Conservation (phyloP, 108 stramenopile genomes). For the Aureococcus anophagefferens region DNA sequence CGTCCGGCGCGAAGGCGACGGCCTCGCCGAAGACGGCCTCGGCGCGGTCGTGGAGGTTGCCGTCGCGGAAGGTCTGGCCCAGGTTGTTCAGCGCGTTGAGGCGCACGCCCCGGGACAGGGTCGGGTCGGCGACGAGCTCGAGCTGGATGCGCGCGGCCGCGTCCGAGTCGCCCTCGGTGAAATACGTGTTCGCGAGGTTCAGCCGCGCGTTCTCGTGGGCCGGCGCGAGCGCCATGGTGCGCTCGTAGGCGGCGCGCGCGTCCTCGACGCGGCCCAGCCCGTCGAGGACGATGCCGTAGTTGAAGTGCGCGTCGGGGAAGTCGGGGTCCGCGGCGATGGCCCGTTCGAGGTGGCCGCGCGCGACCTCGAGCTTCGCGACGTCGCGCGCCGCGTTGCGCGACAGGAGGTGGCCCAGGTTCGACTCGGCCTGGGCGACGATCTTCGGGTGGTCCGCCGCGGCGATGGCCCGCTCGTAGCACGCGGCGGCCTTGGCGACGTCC, state of each 20-base stretch:
- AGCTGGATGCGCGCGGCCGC: background rate
- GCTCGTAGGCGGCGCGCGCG: background rate
- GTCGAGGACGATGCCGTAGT: constrained; percentile 18
- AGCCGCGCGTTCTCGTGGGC: constrained; percentile 2
- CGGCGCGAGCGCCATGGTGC: background rate
- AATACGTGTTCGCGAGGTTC: constrained; percentile 18
- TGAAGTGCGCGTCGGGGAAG: constrained; percentile 21
- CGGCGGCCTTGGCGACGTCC: background rate
- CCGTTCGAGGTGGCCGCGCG: background rate
- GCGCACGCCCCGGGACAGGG: background rate
- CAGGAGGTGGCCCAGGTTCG: background rate
- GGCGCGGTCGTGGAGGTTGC: constrained; percentile 3
- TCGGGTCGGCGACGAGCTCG: background rate
- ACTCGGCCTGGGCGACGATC: background rate
- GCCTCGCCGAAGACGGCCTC: background rate
- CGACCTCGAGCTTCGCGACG: background rate
- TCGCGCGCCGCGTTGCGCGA: background rate
- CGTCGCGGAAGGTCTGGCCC: constrained; percentile 11
- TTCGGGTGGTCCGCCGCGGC: background rate
- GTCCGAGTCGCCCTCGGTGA: background rate
- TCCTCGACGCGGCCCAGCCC: constrained; percentile 7
- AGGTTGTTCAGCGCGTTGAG: constrained; percentile 14
- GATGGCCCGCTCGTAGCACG: background rate
- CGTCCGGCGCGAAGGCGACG: background rate
- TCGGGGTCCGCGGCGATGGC: constrained; percentile 23